A percentile compares a stretch with the other conserved stretches of the same genome.
Evolutionary conservation across 2,329 filamentous ascomycete genomes (phyloP).

Genomic region (Pleoardoris graminearum): DNA sequence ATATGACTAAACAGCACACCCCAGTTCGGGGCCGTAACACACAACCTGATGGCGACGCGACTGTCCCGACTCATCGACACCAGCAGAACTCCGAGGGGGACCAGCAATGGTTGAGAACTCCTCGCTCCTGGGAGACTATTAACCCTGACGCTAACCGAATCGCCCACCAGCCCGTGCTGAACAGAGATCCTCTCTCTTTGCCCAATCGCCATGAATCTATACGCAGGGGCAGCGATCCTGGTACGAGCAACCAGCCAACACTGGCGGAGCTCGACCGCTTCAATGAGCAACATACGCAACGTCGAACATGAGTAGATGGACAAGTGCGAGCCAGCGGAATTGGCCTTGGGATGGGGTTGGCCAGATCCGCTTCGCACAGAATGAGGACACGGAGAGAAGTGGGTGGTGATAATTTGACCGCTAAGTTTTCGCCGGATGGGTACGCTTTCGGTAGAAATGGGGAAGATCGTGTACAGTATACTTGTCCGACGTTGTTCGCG

Average conservation of each 20-base stretch:
- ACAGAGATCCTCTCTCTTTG: not conserved
- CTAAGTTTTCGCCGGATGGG: no score
- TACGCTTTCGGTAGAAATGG: no score
- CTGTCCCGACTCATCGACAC: not conserved
- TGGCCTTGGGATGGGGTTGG: slow-evolving; percentile 14
- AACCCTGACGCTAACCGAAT: slow-evolving; percentile 7
- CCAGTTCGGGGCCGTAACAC: not conserved
- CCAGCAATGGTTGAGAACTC: slow-evolving; percentile 13
- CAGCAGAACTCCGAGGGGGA: not conserved
- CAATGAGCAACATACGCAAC: not conserved
- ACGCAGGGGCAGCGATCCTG: not conserved
- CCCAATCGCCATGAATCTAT: not conserved
- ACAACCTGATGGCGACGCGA: not conserved
- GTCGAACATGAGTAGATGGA: slow-evolving; percentile 11
- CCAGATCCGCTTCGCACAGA: not conserved
- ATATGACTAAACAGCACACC: not conserved
- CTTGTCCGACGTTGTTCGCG: no score
- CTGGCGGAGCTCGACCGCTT: slow-evolving; percentile 9
- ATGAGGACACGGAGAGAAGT: not conserved
- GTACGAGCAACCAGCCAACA: not conserved
- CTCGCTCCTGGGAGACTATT: slow-evolving; percentile 10
- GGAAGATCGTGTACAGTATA: no score
- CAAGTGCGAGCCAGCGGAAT: slow-evolving; percentile 9
- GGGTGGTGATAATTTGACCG: not conserved
- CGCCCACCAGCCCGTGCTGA: not conserved